Conservation (phyloP, 2,329 filamentous ascomycete species). For the Colletotrichum viniferum region DNA sequence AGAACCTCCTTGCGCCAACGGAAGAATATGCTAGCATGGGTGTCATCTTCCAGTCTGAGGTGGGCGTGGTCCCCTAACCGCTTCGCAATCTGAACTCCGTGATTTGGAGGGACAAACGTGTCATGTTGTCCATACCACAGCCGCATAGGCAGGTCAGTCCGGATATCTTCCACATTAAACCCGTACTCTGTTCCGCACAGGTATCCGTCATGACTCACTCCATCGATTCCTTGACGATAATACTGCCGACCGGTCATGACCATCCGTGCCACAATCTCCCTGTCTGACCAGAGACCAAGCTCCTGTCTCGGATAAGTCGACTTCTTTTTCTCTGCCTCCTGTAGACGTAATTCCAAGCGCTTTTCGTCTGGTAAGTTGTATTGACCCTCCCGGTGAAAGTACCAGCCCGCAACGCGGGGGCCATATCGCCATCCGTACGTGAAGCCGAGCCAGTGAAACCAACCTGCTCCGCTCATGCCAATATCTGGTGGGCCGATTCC, state of each 20-base stretch:
- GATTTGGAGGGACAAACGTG: conserved; percentile 11
- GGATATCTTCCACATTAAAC: conserved; percentile 13
- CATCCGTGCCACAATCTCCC: conserved; percentile 3
- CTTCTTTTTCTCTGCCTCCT: conserved; percentile 7
- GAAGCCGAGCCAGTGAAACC: conserved; percentile 21
- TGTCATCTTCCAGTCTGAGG: conserved; percentile 16
- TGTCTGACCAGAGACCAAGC: background rate
- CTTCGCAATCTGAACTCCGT: conserved; percentile 14
- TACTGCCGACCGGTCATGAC: conserved; percentile 10
- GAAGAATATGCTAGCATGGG: conserved; percentile 21
- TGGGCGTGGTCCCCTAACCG: background rate
- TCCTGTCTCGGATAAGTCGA: background rate
- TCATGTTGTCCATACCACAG: conserved; percentile 18
- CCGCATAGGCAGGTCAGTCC: background rate
- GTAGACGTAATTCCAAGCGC: background rate
- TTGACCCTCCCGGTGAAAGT: background rate
- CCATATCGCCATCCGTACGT: conserved; percentile 17
- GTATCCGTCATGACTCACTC: conserved; percentile 8
- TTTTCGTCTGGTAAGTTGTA: conserved; percentile 7
- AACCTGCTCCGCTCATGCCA: conserved; percentile 22
- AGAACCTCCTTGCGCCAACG: background rate
- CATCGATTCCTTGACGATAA: conserved; percentile 14
- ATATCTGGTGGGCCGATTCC: conserved; percentile 26
- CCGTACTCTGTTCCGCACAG: conserved; percentile 12
- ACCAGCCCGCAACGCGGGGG: conserved; percentile 12